phyloP scores from a whole-genome alignment of 2,329 filamentous ascomycete species.

The Aureobasidium namibiae region DNA sequence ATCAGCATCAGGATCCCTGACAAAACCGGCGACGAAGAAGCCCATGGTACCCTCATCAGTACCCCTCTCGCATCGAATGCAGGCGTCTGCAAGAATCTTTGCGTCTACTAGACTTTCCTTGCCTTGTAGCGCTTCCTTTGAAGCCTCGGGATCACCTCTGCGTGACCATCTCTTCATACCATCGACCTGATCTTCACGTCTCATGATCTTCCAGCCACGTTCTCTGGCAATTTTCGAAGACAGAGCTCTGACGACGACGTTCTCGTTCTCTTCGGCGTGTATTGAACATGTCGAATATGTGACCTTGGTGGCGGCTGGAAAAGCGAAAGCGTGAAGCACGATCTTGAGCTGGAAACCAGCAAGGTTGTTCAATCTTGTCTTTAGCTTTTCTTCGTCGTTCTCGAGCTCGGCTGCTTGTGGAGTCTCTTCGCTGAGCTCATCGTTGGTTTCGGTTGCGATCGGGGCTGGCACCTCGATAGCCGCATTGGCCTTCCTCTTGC shows the following conservation, averaged over 20 bases:
- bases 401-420: constrained; percentile 21
- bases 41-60: constrained; percentile 63
- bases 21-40: constrained; percentile 89
- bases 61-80: constrained; percentile 22
- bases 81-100: constrained; percentile 18
- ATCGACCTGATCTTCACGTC: constrained; percentile 61
- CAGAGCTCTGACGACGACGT: constrained; percentile 67
- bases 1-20: constrained; percentile 42
- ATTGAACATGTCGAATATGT: constrained; percentile 94
- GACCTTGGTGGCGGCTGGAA: constrained; percentile 65
- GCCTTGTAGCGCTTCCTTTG: constrained; percentile 28
- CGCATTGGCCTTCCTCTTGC: constrained; percentile 19
- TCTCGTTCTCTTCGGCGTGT: constrained; percentile 80
- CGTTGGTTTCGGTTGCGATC: constrained; percentile 5
- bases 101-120: constrained; percentile 24
- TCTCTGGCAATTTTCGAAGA: constrained; percentile 55
- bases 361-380: constrained; percentile 61
- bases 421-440: constrained; percentile 25
- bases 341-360: constrained; percentile 75
- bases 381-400: constrained; percentile 47
- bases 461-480: constrained; percentile 3
- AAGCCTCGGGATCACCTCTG: constrained; percentile 31
- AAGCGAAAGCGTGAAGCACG: constrained; percentile 74
- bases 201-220: constrained; percentile 70
- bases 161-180: constrained; percentile 72